Base-by-base conservation (phyloP, 2,329 filamentous ascomycete species). In the Fusarium heterosporum region DNA sequence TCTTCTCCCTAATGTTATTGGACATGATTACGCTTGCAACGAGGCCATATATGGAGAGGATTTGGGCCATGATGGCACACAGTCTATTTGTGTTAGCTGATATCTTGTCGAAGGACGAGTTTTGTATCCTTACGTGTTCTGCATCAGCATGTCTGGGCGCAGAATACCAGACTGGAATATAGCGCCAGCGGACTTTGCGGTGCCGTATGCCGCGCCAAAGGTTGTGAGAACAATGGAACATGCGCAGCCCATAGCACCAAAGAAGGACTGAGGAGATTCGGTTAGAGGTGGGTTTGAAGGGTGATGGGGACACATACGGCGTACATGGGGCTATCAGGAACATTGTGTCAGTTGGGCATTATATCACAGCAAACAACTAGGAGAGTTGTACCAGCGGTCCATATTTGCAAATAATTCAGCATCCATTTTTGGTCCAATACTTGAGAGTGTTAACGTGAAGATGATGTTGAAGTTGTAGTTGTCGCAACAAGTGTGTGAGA, bases 211-310 rank as follows among this genome's bases (percentile, higher is more conserved):
- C 50, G 80, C 80, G 49, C 80, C 83, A 46, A 85, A 74, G 73
- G 82, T 84, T 69, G 82, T 83, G 77, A 85, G 82, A 73, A 84
- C 78, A 60, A 85, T 85, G 74, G 83, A 78, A 39, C 76, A 76
- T 29, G 75, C 71, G 68, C 78, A 80, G 51, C 79, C 79, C 62
- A 81, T 74, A 42, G 78, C 78, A 36, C 80, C 78, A 65, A 81
- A 80, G 71, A 81, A 80, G 71, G 78, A 78, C 78, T 80, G 26
- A 8, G 3, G 12, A 38, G 5, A 13, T 13, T 22, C 6, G 26
- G 19, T 50, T 34, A 52, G 56, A 43, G 26, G 9, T 7, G 19
- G 32, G 13, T 16, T 19, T 8, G 11, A 11, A 29, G 8, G 28
- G n/a, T 17, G 34, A 30, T 8, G 13, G 26, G 16, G 43, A 32